Conservation (phyloP, 352 stramenopile species). For the Poterioochromonas sp. region DNA sequence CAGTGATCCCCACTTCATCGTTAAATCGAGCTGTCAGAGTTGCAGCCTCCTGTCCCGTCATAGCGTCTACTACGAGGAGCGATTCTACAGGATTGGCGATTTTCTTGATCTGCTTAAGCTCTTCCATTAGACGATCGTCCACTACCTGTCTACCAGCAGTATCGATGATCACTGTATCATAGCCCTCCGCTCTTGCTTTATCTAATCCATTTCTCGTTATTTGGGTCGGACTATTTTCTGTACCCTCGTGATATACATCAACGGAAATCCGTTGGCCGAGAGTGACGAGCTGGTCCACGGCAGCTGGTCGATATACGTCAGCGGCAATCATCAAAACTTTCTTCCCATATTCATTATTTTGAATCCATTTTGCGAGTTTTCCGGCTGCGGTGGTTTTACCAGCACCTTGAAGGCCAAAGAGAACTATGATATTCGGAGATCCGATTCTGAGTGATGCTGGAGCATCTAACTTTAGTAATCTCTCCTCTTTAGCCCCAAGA, state of each 20-base stretch:
- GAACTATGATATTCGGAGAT: conserved; percentile 63
- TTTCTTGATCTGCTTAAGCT: conserved; percentile 51
- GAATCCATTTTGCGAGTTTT: conserved; percentile 58
- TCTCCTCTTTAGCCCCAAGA: neutral
- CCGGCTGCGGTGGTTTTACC: conserved; percentile 65
- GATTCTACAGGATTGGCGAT: conserved; percentile 60
- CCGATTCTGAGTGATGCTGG: no score
- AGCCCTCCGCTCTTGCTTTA: conserved; percentile 53
- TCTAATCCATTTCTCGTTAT: conserved; percentile 55
- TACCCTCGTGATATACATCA: conserved; percentile 51
- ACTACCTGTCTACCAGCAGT: conserved; percentile 63
- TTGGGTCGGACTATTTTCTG: conserved; percentile 54
- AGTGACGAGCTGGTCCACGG: conserved; percentile 65
- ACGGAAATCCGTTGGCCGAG: conserved; percentile 59
- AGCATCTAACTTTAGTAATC: neutral
- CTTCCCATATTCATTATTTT: neutral
- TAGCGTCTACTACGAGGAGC: conserved; percentile 71
- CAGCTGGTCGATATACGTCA: conserved; percentile 68
- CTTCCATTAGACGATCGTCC: conserved; percentile 52
- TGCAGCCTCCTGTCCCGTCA: conserved; percentile 72
- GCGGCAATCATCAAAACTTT: conserved; percentile 61
- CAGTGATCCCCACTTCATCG: conserved; percentile 45
- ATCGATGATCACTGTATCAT: conserved; percentile 69
- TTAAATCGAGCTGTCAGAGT: conserved; percentile 54
- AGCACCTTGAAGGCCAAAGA: conserved; percentile 64